A percentile compares a stretch with the other conserved stretches of the same genome.
Conservation (phyloP, 169 alveolate genomes). For the Plasmodium ovale region DNA sequence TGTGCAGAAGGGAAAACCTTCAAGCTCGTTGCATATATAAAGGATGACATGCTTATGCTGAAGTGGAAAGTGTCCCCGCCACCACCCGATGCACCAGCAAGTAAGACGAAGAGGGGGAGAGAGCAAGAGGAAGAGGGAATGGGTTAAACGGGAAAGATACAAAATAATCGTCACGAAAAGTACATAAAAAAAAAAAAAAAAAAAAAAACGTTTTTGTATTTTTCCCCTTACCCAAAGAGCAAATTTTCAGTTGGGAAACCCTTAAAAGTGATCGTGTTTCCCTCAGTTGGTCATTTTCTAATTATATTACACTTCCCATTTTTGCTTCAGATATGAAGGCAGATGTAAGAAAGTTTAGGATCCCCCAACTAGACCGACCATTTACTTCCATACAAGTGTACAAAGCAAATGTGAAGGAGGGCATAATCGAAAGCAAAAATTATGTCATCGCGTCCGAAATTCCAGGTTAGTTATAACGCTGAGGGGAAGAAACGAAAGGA, state of each 20-base stretch:
- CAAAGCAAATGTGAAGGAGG: conserved; percentile 9
- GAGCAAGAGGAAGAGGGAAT: neutral
- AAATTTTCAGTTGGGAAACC: too few species aligned
- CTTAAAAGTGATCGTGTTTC: too few species aligned
- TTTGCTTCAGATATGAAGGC: neutral
- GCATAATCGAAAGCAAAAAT: conserved; percentile 21
- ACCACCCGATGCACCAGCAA: neutral
- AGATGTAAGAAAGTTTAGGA: conserved; percentile 16
- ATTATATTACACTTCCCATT: neutral
- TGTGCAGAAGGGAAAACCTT: conserved; percentile 23
- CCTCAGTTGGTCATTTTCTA: neutral
- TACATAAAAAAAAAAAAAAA: neutral
- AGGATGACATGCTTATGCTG: conserved; percentile 9
- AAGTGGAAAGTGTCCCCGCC: conserved; percentile 32
- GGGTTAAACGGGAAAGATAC: neutral
- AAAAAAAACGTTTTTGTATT: neutral
- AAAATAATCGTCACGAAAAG: neutral
- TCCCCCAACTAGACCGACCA: conserved; percentile 42
- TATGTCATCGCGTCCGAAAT: neutral
- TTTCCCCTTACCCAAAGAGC: too few species aligned
- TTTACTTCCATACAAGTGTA: conserved; percentile 52
- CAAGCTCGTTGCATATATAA: conserved; percentile 3
- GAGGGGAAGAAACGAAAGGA: neutral
- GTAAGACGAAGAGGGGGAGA: neutral
- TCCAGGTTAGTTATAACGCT: conserved; percentile 23